Evolutionary conservation across 257 asterid genomes (phyloP).

Genomic region (Solanum pimpinellifolium): DNA sequence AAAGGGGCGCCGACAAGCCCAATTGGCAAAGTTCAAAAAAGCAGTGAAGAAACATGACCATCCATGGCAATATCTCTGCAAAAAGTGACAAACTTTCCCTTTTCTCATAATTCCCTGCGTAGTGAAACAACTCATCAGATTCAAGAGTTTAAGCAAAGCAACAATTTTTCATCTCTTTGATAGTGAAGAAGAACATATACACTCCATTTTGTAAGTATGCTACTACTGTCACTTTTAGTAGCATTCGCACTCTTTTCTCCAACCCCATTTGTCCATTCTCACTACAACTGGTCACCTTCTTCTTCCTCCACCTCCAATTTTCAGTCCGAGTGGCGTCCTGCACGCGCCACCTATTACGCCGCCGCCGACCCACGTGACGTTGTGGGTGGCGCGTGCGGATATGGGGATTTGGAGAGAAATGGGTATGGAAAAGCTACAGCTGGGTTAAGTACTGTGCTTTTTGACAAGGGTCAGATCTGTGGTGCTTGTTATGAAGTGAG

Average conservation of each 20-base stretch:
- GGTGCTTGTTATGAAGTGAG: slow-evolving; percentile 89
- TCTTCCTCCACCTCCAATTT: slow-evolving; percentile 30
- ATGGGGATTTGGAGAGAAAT: slow-evolving; percentile 52
- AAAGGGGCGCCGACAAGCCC: not conserved
- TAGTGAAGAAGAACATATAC: not conserved
- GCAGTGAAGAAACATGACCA: not conserved
- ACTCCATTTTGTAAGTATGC: not conserved
- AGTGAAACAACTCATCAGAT: not conserved
- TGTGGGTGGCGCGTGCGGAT: slow-evolving; percentile 97
- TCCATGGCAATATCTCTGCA: not conserved
- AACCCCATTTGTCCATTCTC: slow-evolving; percentile 22
- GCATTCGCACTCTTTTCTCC: slow-evolving; percentile 23
- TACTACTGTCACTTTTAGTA: not conserved
- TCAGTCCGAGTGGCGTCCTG: slow-evolving; percentile 70
- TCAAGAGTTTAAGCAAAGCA: not conserved
- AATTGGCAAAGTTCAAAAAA: not conserved
- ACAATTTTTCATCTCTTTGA: not conserved
- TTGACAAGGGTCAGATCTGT: slow-evolving; percentile 91
- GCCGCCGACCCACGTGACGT: slow-evolving; percentile 61
- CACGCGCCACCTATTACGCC: slow-evolving; percentile 87
- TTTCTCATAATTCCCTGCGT: not conserved
- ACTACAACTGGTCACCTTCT: slow-evolving; percentile 32
- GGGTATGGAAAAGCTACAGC: slow-evolving; percentile 99
- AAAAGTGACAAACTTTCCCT: not conserved
- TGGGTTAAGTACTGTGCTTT: slow-evolving; percentile 69